Conservation (phyloP, 2,329 filamentous ascomycete genomes). For the Phialophora verrucosa region DNA sequence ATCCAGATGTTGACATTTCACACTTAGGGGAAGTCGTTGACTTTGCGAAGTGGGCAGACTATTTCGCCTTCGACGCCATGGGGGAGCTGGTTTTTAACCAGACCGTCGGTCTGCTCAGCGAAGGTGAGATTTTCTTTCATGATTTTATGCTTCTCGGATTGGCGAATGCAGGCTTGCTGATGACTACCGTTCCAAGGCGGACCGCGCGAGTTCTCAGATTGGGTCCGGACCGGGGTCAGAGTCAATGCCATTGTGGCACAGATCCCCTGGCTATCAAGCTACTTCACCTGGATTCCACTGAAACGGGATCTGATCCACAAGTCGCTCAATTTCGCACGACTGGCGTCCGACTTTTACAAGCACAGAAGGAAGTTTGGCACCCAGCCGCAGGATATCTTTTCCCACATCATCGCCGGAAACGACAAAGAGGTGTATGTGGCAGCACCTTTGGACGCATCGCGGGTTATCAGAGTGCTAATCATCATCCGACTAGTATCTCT, state of each 20-base stretch:
- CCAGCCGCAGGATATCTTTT: slow-evolving; percentile 1
- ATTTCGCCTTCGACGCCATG: slow-evolving; percentile 45
- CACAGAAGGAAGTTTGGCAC: not conserved
- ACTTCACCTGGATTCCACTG: not conserved
- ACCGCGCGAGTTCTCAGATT: not conserved
- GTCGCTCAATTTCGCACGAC: not conserved
- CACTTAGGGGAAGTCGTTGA: slow-evolving; percentile 32
- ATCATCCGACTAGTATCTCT: no score
- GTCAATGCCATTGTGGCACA: not conserved
- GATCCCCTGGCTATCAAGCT: slow-evolving; percentile 3
- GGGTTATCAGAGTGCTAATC: no score
- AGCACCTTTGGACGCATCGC: no score
- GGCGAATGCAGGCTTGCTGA: no score
- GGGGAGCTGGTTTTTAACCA: slow-evolving; percentile 45
- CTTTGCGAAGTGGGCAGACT: slow-evolving; percentile 50
- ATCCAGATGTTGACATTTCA: not conserved
- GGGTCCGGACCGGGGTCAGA: not conserved
- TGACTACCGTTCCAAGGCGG: not conserved
- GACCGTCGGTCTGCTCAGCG: slow-evolving; percentile 42
- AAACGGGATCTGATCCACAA: not conserved
- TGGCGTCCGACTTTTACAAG: not conserved
- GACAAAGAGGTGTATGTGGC: not conserved
- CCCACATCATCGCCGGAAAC: slow-evolving; percentile 7
- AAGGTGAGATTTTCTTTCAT: slow-evolving; percentile 30
- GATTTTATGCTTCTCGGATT: not conserved